These are phyloP conservation scores for Amorphotheca resinae DNA, from an alignment of 495 filamentous ascomycete species.

Conservation along the genomic window DNA sequence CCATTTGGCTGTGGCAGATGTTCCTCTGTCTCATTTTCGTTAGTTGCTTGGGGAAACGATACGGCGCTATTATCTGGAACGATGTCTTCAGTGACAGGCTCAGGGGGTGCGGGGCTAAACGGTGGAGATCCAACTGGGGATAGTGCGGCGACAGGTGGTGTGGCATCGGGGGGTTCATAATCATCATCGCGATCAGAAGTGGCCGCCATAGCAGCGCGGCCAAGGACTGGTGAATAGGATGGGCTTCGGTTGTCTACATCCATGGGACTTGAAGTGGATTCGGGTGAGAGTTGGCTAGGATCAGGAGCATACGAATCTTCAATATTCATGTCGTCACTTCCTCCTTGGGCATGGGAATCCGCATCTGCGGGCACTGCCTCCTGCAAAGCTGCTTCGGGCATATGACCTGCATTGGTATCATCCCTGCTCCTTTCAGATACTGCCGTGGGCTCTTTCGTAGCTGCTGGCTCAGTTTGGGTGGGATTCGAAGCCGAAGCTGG, in stretches of 20 bases:
- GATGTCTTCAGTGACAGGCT: slow-evolving; percentile 1
- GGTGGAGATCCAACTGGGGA: slow-evolving; percentile 14
- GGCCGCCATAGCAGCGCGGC: not conserved
- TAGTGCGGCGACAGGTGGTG: slow-evolving; percentile 4
- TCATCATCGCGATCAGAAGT: slow-evolving; percentile 28
- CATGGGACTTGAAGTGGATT: not conserved
- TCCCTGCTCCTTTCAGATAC: not conserved
- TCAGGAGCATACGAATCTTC: slow-evolving; percentile 15
- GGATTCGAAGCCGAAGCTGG: too few relatives aligned
- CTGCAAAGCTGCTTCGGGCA: slow-evolving; percentile 16
- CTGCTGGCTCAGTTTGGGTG: too few relatives aligned
- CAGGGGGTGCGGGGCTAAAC: slow-evolving; percentile 19
- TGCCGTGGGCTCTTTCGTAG: not conserved
- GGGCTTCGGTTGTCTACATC: slow-evolving; percentile 8
- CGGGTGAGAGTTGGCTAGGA: slow-evolving; percentile 1
- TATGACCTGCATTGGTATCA: slow-evolving; percentile 2
- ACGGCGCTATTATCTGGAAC: not conserved
- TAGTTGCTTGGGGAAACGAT: not conserved
- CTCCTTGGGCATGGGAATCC: slow-evolving; percentile 7
- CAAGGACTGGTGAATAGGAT: slow-evolving; percentile 11
- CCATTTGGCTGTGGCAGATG: slow-evolving; percentile 12
- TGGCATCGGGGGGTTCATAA: slow-evolving; percentile 48
- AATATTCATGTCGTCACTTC: slow-evolving; percentile 9
- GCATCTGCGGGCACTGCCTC: slow-evolving; percentile 15
- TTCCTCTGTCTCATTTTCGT: not conserved